Percentiles rank a stretch among this genome's conserved stretches.
phyloP scores from a whole-genome alignment of 2,329 filamentous ascomycete species.

The Trichoderma guizhouense region DNA sequence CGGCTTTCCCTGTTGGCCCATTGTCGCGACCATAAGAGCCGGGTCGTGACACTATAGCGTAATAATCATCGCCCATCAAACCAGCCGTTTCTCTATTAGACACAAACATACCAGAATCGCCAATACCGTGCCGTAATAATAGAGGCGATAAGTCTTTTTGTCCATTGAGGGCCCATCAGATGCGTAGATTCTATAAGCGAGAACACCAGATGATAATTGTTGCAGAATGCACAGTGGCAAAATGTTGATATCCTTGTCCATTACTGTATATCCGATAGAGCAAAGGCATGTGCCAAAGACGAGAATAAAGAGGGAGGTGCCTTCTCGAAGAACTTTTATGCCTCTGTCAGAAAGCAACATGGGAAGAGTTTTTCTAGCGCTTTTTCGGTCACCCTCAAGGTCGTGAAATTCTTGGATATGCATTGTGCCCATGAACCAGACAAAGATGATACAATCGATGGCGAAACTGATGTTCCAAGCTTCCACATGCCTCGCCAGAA shows the following conservation, averaged over 20 bases:
- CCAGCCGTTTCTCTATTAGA: neutral
- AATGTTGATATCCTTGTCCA: neutral
- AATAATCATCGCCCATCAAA: neutral
- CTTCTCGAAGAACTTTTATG: neutral
- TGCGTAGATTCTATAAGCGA: neutral
- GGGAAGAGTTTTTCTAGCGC: neutral
- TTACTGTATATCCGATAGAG: neutral
- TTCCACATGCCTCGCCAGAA: neutral
- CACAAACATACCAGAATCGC: neutral
- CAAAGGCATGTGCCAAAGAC: neutral
- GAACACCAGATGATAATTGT: neutral
- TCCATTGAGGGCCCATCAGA: neutral
- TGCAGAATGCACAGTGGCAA: neutral
- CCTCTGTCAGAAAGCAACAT: neutral
- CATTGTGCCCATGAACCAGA: neutral
- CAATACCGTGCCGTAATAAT: neutral
- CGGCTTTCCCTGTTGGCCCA: too few species aligned
- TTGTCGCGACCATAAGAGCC: too few species aligned
- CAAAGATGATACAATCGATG: neutral
- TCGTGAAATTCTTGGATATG: neutral
- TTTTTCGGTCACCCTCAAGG: neutral
- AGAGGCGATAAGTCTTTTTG: neutral
- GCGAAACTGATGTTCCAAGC: neutral
- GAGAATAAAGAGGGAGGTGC: neutral
- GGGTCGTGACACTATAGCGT: too few species aligned